These are phyloP conservation scores for Diaporthe australafricana DNA, from an alignment of 2,329 filamentous ascomycete species.

Conservation along the genomic window DNA sequence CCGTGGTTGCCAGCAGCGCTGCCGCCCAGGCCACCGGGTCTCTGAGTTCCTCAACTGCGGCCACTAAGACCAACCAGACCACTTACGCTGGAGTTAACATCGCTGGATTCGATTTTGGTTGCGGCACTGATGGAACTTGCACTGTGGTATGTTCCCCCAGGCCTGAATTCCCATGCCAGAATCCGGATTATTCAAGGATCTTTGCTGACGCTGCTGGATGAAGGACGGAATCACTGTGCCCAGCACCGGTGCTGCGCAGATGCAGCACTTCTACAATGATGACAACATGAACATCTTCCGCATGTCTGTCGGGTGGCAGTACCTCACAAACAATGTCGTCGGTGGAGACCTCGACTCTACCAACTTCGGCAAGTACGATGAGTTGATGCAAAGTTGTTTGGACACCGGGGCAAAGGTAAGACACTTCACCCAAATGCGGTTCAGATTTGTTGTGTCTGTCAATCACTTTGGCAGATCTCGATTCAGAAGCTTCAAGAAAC, in stretches of 20 bases:
- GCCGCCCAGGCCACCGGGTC: conserved; percentile 3
- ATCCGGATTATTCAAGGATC: conserved; percentile 46
- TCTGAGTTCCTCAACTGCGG: not conserved
- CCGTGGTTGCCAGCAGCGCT: not conserved
- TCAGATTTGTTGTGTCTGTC: not conserved
- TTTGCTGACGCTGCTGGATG: conserved; percentile 45
- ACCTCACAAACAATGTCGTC: conserved; percentile 56
- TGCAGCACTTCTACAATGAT: conserved; percentile 66
- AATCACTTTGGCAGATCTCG: not conserved
- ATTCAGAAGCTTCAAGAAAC: not conserved
- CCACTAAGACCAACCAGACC: conserved; percentile 17
- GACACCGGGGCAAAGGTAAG: conserved; percentile 52
- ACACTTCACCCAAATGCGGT: not conserved
- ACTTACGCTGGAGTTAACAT: conserved; percentile 53
- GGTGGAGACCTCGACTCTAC: conserved; percentile 55
- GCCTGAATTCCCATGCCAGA: no score
- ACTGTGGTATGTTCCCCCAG: conserved; percentile 36
- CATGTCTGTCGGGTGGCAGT: conserved; percentile 66
- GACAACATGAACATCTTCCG: conserved; percentile 68
- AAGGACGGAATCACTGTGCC: conserved; percentile 37
- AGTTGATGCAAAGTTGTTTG: conserved; percentile 61
- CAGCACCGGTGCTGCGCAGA: conserved; percentile 54
- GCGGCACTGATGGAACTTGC: conserved; percentile 54
- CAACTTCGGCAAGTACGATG: conserved; percentile 59
- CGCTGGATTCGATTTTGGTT: conserved; percentile 62